phyloP scores from a whole-genome alignment of 176 grass and related monocot species.

The Eleusine coracana region DNA sequence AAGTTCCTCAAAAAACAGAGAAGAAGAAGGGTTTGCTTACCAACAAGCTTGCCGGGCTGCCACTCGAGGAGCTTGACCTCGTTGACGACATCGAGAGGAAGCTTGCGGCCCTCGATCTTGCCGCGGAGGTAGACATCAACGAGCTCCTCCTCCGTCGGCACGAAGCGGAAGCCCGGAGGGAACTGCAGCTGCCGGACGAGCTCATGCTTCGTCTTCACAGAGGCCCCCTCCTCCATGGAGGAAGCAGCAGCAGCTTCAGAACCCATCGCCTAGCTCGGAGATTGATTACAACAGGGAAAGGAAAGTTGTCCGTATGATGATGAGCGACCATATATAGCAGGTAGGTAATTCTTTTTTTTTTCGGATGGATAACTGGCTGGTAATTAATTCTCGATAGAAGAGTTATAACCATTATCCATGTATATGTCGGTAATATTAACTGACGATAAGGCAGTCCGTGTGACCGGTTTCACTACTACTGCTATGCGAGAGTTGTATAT shows the following conservation, averaged over 20 bases:
- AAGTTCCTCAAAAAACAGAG: neutral
- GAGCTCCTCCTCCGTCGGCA: conserved; percentile 25
- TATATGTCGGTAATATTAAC: neutral
- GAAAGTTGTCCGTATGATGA: neutral
- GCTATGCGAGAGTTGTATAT: neutral
- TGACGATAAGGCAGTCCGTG: neutral
- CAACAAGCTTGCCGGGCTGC: conserved; percentile 25
- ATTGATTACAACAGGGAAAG: neutral
- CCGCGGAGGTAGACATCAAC: conserved; percentile 37
- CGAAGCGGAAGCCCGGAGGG: conserved; percentile 20
- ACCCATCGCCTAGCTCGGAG: neutral
- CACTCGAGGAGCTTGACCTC: conserved; percentile 19
- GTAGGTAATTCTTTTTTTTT: neutral
- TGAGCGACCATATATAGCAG: neutral
- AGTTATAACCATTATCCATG: neutral
- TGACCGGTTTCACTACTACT: neutral
- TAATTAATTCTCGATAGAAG: neutral
- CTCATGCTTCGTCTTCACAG: neutral
- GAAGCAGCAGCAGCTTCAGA: neutral
- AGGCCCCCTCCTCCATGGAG: neutral
- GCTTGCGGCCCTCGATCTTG: conserved; percentile 29
- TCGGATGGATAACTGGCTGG: neutral
- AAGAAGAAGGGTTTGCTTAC: neutral
- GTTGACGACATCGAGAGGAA: conserved; percentile 20
- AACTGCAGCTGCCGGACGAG: conserved; percentile 34